Base-by-base conservation (phyloP, 2,329 filamentous ascomycete species). In the Arthroderma sp. region DNA sequence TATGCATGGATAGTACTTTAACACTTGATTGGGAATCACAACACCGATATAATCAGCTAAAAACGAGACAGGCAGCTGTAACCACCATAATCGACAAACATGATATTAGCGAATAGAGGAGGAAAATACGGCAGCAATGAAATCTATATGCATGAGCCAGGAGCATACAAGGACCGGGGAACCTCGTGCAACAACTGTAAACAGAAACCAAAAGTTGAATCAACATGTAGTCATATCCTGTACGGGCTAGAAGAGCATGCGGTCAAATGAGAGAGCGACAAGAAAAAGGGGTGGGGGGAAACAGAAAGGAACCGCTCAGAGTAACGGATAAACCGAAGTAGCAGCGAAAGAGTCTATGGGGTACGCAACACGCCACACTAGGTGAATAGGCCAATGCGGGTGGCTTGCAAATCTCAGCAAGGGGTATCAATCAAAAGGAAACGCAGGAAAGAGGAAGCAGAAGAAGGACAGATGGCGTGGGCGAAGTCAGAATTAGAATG, bases 401-500 rank as follows among this genome's bases (percentile, higher is more conserved):
- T 37, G 35, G 35, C 5, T 33, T 37, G 35, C 17, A 44, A 19
- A 49, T 17, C 19, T 51, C 55, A 15, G 17, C 37, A 58, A 47
- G n/a, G 41, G 56, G 56, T 56, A 58, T 58, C 51, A 58, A 56
- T 38, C 44, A 56, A 58, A 56, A 59, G 23, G n/a, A n/a, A n/a
- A 17, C 11, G 23, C 13, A 28, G 25, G 25, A 21, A 38, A 44
- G n/a, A 38, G 19, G 55, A 52, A 59, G 59, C 41, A 28, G 54
- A 52, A 47, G 43, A 56, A 57, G 58, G 62, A 61, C 61, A 63
- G 54, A 62, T n/a, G n/a, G n/a, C 55, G 56, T 57, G 58, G 58
- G 59, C 43, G 31, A 56, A 13, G 8, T 54, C n/a, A 47, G 35
- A 35, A 56, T 73, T 70, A 83, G 65, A 83, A 83, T 35, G 80